Base-by-base conservation (phyloP, 2,329 filamentous ascomycete species). In the Aquanectria penicillioides region DNA sequence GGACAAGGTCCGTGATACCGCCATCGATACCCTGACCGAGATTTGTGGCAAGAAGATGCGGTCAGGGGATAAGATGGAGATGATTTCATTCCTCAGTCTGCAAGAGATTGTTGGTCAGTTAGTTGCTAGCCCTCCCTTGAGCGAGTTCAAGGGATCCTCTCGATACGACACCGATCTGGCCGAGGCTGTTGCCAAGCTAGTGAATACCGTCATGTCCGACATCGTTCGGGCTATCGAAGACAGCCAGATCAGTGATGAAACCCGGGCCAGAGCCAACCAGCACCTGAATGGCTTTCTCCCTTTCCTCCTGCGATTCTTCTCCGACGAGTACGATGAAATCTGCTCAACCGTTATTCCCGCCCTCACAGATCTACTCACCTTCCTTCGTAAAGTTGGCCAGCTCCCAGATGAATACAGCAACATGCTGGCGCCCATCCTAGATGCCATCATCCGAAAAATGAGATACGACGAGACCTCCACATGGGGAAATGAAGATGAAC, bases 1-100 rank as follows among this genome's bases (percentile, higher is more conserved):
- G 77, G 93, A 96, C 73, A 91, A 89, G 74, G 90, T 97, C 63
- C 88, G 94, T 64, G 91, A 97, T 78, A 91, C 93, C 15, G 94
- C 95, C 49, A 93, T 98, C 68, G 93, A 97, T 71, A 93, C 95
- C 23, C 90, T 99, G 73, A 97, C 93, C 5, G 94, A 99, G 78
- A 97, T 97, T 67, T 92, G 97, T 57, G 91, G 89, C 75, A 99
- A 99, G 84, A 98, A 98, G 82, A 99, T 99, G 95, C 93, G 92
- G 70, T 84, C 93, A 2, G 83, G 86, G 31, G 94, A 98, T 80
- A 99, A 99, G 83, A 90, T 97, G 69, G 90, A 96, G 70, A 89
- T 99, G 83, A 96, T 99, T 67, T 81, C 88, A 20, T 97, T 97
- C 75, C 85, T 99, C 64, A 97, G 95, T 74, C 83, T 99, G 33